Evolutionary conservation across 2,329 filamentous ascomycete genomes (phyloP), one percentile per base, ranked within the genome.

Genomic region (Ceratocystis eucalypticola): DNA sequence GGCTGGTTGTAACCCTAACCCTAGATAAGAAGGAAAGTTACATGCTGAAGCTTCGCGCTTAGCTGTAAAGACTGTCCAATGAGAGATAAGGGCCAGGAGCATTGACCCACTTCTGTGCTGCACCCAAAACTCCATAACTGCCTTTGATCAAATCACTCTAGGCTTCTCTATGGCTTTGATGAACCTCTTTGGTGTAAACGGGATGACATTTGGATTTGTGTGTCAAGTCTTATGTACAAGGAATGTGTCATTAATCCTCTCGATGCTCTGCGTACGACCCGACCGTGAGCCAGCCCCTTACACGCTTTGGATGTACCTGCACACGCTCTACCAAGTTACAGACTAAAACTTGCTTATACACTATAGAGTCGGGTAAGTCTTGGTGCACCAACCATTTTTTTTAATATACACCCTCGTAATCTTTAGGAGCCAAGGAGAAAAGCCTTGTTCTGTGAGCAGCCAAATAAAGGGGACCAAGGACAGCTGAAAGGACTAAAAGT

Each of bases 241-340:
- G 25, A 59, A 59, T 59, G 28, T 59, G 55, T 59, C 55, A 59
- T n/a, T 59, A 28, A 33, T 59, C 30, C 55, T 33, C 30, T 17
- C 30, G 15, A 30, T 22, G 28, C 28, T 30, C 33, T 59, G 17
- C 17, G 33, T 59, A 37, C 55, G 6, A 37, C 55, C 33, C 15
- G 10, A 41, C 37, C 37, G 37, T 12, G 17, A 37, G 28, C 55
- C 2, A 59, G 17, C 55, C 55, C 55, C 55, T 59, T 22, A 8
- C 53, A 59, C n/a, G 12, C 28, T 33, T n/a, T 8, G 8, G 4
- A n/a, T 15, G 53, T 57, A 57, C 28, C 46, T 22, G 15, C 10
- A 22, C 46, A 20, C 22, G 46, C n/a, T 22, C 46, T 3, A 53
- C 48, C 22, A 8, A n/a, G n/a, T 20, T 25, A 53, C 10, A 20